Evolutionary conservation across 345 rosid genomes (phyloP).

Genomic region (Citrus hindsii): DNA sequence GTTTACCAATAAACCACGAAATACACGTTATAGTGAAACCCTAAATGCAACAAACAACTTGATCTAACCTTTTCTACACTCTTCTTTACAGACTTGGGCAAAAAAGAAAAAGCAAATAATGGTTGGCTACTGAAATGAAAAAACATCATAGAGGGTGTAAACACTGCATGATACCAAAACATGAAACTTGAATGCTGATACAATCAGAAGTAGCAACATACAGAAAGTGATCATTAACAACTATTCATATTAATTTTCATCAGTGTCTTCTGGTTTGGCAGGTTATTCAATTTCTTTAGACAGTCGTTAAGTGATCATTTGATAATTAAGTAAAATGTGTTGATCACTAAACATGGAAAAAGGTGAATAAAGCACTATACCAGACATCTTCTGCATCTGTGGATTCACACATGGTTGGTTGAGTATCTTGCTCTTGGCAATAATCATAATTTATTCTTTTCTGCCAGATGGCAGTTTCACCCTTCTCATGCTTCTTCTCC

Average conservation of each 20-base stretch:
- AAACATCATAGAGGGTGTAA: neutral
- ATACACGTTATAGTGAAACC: too few relatives aligned
- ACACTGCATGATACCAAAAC: neutral
- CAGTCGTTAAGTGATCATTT: neutral
- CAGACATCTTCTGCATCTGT: constrained; percentile 53
- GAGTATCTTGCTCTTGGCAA: constrained; percentile 36
- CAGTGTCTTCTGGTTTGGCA: neutral
- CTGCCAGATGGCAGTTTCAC: constrained; percentile 64
- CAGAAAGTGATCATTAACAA: neutral
- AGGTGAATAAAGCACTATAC: constrained; percentile 23
- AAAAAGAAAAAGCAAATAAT: neutral
- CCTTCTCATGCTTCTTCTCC: constrained; percentile 66
- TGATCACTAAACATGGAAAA: neutral
- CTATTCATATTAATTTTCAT: neutral
- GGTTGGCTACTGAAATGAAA: neutral
- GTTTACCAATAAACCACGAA: too few relatives aligned
- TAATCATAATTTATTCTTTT: constrained; percentile 46
- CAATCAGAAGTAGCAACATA: neutral
- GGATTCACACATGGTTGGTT: constrained; percentile 33
- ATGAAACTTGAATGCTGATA: neutral
- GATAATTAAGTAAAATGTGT: neutral
- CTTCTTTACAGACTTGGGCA: neutral
- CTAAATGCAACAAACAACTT: too few relatives aligned
- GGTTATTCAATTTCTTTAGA: neutral
- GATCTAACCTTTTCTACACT: too few relatives aligned